These are phyloP conservation scores for Paramyrothecium sp. DNA, from an alignment of 2,329 filamentous ascomycete species.

Conservation along the genomic window DNA sequence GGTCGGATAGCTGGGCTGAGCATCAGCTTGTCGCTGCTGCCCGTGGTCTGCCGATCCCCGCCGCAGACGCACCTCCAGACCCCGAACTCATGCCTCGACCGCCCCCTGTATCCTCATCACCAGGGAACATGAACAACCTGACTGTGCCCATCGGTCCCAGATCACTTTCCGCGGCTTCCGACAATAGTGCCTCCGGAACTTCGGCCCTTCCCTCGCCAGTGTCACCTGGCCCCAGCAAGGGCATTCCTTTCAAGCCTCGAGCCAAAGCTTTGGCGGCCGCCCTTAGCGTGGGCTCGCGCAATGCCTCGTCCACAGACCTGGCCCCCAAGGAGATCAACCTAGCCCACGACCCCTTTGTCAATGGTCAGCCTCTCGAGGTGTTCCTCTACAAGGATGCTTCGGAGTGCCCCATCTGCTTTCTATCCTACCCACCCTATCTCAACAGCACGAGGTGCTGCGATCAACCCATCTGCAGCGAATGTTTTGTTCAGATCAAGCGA, in stretches of 20 bases:
- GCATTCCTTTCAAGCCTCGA: conserved; percentile 71
- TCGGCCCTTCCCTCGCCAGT: conserved; percentile 53
- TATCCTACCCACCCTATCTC: conserved; percentile 91
- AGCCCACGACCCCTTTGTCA: conserved; percentile 81
- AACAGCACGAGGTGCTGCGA: conserved; percentile 95
- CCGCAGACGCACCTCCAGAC: conserved; percentile 77
- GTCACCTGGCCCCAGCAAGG: conserved; percentile 31
- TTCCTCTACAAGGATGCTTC: conserved; percentile 87
- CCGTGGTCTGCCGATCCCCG: conserved; percentile 78
- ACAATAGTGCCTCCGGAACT: conserved; percentile 60
- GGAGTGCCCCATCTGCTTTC: conserved; percentile 95
- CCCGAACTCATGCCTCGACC: conserved; percentile 57
- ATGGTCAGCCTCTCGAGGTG: conserved; percentile 91
- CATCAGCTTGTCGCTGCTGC: conserved; percentile 92
- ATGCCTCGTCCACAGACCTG: conserved; percentile 69
- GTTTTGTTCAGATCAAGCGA: conserved; percentile 97
- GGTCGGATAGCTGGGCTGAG: conserved; percentile 86
- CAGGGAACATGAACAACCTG: conserved; percentile 63
- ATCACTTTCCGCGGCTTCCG: conserved; percentile 77
- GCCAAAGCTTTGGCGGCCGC: conserved; percentile 87
- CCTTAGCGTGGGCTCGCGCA: conserved; percentile 71
- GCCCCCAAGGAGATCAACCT: conserved; percentile 75
- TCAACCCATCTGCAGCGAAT: conserved; percentile 95
- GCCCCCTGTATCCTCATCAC: conserved; percentile 45
- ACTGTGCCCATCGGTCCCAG: conserved; percentile 77